Evolutionary conservation across 2,329 filamentous ascomycete species (phyloP), one percentile per base, ranked within the genome.

Genomic region (Purpureocillium lavendulum): DNA sequence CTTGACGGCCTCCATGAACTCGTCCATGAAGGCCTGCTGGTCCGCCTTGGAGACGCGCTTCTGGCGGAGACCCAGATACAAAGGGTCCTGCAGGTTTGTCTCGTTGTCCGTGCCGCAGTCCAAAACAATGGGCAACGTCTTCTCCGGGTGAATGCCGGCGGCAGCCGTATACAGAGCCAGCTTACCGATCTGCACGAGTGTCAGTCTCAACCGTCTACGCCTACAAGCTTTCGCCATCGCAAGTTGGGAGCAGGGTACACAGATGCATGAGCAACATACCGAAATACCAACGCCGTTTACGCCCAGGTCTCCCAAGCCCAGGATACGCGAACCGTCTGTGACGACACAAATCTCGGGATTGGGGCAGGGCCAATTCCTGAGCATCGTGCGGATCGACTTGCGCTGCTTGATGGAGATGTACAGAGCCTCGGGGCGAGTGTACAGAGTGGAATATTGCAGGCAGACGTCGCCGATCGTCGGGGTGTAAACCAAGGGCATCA

Each of bases 201-300:
- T 33, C 32, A 33, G 32, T 14, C 14, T 7, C 11, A 12, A 6
- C 21, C 21, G 21, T 26, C 21, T 5, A 26, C 21, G 21, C 10
- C 5, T 26, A 5, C 6, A 5, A 26, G 5, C 21, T 26, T 26
- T 26, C 6, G 21, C 21, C 21, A 26, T 10, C 6, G 21, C 21
- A 6, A 26, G 21, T 5, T 5, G 21, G 21, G 21, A 30, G 12
- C 29, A 12, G n/a, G 29, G 29, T 4, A 5, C 7, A 30, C n/a
- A 12, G 29, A 12, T 12, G n/a, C 29, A 12, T 12, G 6, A 30
- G 7, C 12, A 26, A 73, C 76, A 66, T 65, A 81, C 90, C 45
- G 92, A 88, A 64, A 98, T 98, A 50, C 92, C 92, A 71, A 97
- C 94, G 56, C 92, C 92, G 64, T 96, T 96, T 50, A 98, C 82